Evolutionary conservation across 768 basidiomycete species (phyloP).

Genomic region (Leccinum fibrillosum): DNA sequence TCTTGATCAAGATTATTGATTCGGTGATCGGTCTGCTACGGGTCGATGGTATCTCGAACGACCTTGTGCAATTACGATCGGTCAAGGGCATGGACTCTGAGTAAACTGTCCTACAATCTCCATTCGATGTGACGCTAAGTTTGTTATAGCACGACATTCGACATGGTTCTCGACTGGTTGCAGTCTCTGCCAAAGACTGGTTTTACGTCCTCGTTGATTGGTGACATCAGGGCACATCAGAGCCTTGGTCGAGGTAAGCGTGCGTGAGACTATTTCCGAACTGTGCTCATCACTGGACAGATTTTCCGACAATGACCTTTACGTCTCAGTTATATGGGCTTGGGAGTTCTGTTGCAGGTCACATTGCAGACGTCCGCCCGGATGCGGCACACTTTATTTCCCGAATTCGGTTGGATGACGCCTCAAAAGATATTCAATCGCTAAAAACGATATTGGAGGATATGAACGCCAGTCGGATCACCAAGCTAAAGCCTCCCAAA

Average conservation of each 20-base stretch:
- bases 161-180: conserved; percentile 26
- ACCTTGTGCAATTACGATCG: conserved; percentile 37
- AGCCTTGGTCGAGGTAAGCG: conserved; percentile 26
- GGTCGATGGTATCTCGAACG: conserved; percentile 19
- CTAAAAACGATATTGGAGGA: conserved; percentile 33
- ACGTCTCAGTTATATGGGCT: conserved; percentile 48
- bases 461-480: conserved; percentile 38
- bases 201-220: conserved; percentile 11
- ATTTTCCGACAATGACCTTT: conserved; percentile 41
- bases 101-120: conserved; percentile 28
- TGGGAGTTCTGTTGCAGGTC: conserved; percentile 31
- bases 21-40: conserved; percentile 30
- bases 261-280: not conserved
- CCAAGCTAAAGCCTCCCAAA: conserved; percentile 44
- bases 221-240: conserved; percentile 26
- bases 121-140: not conserved
- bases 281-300: conserved; percentile 13
- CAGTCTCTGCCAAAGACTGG: conserved; percentile 19
- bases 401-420: conserved; percentile 21
- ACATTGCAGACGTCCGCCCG: conserved; percentile 7
- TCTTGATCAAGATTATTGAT: conserved; percentile 40
- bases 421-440: conserved; percentile 33
- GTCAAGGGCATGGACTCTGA: conserved; percentile 36
- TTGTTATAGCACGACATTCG: conserved; percentile 21
- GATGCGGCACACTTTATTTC: conserved; percentile 10